Evolutionary conservation across 2,329 filamentous ascomycete genomes (phyloP).

Genomic region (Pseudocercospora musae): DNA sequence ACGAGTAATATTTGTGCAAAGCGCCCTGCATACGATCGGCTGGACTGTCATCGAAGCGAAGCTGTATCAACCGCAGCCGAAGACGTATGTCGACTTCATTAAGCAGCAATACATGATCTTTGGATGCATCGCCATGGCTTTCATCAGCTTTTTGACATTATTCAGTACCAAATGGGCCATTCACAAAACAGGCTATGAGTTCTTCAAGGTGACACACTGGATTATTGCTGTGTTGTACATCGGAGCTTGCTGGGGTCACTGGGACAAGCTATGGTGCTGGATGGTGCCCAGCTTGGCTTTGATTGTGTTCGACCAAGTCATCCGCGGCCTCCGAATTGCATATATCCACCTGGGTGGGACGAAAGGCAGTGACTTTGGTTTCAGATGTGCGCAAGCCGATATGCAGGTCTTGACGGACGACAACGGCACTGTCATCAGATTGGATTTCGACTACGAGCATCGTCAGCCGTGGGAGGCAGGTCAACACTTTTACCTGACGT

Average conservation of each 20-base stretch:
- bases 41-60: conserved; percentile 66
- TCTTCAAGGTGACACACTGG: conserved; percentile 67
- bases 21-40: conserved; percentile 64
- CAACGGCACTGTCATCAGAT: conserved; percentile 60
- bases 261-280: conserved; percentile 65
- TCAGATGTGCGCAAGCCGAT: conserved; percentile 52
- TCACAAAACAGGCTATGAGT: conserved; percentile 67
- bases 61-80: conserved; percentile 70
- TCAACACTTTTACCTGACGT: conserved; percentile 70
- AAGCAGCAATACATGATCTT: conserved; percentile 67
- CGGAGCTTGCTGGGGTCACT: conserved; percentile 73
- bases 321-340: conserved; percentile 56
- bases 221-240: conserved; percentile 71
- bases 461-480: conserved; percentile 59
- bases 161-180: conserved; percentile 61
- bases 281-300: conserved; percentile 64
- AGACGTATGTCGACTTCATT: conserved; percentile 56
- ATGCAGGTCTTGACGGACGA: conserved; percentile 56
- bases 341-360: conserved; percentile 51
- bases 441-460: conserved; percentile 64
- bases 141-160: conserved; percentile 60
- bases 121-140: conserved; percentile 65
- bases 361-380: conserved; percentile 45
- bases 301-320: conserved; percentile 62
- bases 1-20: conserved; percentile 68